Evolutionary conservation across 1,284 basidiomycete genomes (phyloP), one percentile per base, ranked within the genome.

Genomic region (Trichosporon sp.): DNA sequence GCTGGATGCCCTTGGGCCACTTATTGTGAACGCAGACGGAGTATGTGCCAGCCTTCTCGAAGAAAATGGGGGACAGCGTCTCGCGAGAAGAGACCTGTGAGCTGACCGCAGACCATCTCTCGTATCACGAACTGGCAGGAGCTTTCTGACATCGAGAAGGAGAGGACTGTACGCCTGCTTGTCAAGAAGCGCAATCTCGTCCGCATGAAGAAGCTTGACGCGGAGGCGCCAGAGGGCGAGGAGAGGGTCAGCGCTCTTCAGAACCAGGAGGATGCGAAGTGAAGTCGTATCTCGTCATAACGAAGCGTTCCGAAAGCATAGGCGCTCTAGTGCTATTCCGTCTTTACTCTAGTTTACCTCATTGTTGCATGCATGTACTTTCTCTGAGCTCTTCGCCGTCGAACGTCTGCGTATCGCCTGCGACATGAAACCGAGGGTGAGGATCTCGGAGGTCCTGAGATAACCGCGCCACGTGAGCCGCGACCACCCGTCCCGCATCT

Each of bases 11-110:
- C 75, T 84, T 0, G 83, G 83, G 6, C 83, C 83, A 0, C 80
- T 84, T 79, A 83, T 84, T 67, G 77, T 84, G 67, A 84, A 84
- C 72, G 78, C 78, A n/a, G 83, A 84, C 63, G 82, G 82, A 0
- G 83, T 84, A 71, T 75, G 82, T 81, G 10, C 1, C 8, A 21
- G 4, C 11, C 26, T 26, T 26, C 26, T 26, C 26, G 26, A 26
- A 26, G 26, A 26, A 26, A 26, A 26, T 26, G 26, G 26, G 26
- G 26, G 26, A 26, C 26, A 26, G 26, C 26, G 26, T 26, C 26
- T 26, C 26, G n/a, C 11, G 11, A 31, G 8, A 14, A 31, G 8
- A 8, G 26, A 21, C 16, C 7, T 2, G 26, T 26, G 19, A 31
- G 56, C 71, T 75, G 40, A 75, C 68, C 1, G 21, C 64, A 84